A percentile compares a stretch with the other conserved stretches of the same genome.
These are phyloP conservation scores for Withania somnifera DNA, from an alignment of 305 asterid species.

Conservation along the genomic window DNA sequence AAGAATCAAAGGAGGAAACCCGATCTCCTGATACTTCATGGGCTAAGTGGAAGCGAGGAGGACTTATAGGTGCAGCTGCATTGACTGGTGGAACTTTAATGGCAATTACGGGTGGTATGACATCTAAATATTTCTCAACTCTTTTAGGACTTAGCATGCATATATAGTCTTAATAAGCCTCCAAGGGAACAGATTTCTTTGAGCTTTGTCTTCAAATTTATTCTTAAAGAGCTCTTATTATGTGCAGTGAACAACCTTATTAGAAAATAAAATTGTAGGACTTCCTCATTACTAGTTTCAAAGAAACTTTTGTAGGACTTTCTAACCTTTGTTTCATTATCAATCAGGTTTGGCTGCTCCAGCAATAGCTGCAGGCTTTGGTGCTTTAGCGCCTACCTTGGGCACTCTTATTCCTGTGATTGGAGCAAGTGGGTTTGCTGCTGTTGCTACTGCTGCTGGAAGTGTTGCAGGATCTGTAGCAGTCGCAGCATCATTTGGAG, in stretches of 20 bases:
- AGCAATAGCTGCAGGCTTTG: conserved; percentile 89
- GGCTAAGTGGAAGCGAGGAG: conserved; percentile 92
- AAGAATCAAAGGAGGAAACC: conserved; percentile 43
- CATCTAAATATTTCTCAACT: background rate
- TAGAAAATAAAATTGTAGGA: background rate
- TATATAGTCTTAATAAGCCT: conserved; percentile 4
- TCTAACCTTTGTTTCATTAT: background rate
- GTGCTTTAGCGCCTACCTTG: conserved; percentile 92
- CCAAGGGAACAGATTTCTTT: background rate
- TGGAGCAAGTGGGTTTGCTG: conserved; percentile 94
- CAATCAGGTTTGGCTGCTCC: conserved; percentile 93
- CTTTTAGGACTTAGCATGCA: conserved; percentile 16
- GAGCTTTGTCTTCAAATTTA: background rate
- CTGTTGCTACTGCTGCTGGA: conserved; percentile 94
- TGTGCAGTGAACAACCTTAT: background rate
- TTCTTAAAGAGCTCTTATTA: conserved; percentile 60
- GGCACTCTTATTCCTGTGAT: conserved; percentile 84
- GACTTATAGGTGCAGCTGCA: conserved; percentile 96
- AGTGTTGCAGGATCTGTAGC: conserved; percentile 97
- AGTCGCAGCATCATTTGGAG: conserved; percentile 97
- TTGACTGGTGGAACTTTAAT: conserved; percentile 88
- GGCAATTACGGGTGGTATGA: conserved; percentile 90
- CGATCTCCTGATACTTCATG: conserved; percentile 43
- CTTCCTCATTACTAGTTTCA: no score
- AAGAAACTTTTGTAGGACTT: background rate